Conservation (phyloP, 345 rosid species). For the Pugionium dolabratum region DNA sequence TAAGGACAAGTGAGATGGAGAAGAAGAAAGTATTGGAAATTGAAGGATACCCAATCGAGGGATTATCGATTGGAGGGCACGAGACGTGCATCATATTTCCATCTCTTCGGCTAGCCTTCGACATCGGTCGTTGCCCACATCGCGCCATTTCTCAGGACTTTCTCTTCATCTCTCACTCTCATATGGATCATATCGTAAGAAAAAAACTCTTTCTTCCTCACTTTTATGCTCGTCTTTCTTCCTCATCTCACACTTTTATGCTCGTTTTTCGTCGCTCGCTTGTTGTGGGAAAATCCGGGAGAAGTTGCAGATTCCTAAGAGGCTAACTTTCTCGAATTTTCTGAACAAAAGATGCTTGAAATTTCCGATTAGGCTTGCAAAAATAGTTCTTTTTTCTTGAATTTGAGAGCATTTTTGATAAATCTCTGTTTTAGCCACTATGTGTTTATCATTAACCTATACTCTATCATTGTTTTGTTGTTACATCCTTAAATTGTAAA, state of each 20-base stretch:
- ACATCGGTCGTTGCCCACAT: slow-evolving; percentile 90
- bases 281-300: too few species aligned
- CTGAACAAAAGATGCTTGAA: too few species aligned
- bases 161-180: slow-evolving; percentile 90
- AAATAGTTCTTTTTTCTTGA: neutral
- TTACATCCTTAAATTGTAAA: neutral
- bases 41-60: slow-evolving; percentile 74
- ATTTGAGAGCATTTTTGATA: neutral
- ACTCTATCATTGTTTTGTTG: too few species aligned
- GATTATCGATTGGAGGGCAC: slow-evolving; percentile 90
- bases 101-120: slow-evolving; percentile 75
- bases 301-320: too few species aligned
- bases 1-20: slow-evolving; percentile 15
- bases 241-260: too few species aligned
- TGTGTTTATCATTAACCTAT: too few species aligned
- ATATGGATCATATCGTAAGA: slow-evolving; percentile 94
- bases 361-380: too few species aligned
- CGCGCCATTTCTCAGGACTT: slow-evolving; percentile 90
- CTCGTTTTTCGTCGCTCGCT: too few species aligned
- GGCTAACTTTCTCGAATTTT: too few species aligned
- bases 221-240: too few species aligned
- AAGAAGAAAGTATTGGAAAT: slow-evolving; percentile 47
- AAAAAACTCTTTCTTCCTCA: neutral
- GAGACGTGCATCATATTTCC: slow-evolving; percentile 93
- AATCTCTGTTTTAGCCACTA: neutral